A percentile compares a stretch with the other conserved stretches of the same genome.
Evolutionary conservation across 768 basidiomycete genomes (phyloP).

Genomic region (Multifurca ochricompacta): DNA sequence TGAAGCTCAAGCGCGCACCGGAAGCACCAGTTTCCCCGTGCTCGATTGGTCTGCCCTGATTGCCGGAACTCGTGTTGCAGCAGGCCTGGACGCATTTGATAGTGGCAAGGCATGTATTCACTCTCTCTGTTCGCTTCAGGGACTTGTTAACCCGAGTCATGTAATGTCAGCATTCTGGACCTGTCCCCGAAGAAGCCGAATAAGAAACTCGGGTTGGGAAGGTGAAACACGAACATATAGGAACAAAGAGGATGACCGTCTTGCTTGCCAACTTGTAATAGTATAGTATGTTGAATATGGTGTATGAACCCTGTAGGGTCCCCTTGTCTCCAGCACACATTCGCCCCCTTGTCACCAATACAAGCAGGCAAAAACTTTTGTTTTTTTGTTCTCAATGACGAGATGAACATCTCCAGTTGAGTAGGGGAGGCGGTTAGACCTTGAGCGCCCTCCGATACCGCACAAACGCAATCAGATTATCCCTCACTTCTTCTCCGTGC

Average conservation of each 20-base stretch:
- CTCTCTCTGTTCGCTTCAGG: neutral
- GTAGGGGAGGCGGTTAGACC: constrained; percentile 27
- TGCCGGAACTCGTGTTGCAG: constrained; percentile 67
- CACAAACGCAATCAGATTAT: constrained; percentile 70
- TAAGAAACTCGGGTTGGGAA: neutral
- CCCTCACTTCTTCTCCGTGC: constrained; percentile 68
- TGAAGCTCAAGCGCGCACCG: constrained; percentile 35
- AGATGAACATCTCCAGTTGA: neutral
- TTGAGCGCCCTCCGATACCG: constrained; percentile 57
- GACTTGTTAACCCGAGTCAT: neutral
- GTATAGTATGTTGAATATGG: neutral
- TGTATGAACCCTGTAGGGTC: neutral
- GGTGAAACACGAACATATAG: neutral
- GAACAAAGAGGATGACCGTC: neutral
- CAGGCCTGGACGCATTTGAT: constrained; percentile 50
- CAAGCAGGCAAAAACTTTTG: neutral
- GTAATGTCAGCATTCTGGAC: constrained; percentile 1
- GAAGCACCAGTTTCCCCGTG: constrained; percentile 44
- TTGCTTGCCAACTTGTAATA: neutral
- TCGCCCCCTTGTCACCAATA: neutral
- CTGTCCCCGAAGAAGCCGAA: constrained; percentile 11
- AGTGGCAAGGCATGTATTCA: constrained; percentile 27
- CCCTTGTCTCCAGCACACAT: neutral
- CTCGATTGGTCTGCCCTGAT: constrained; percentile 83
- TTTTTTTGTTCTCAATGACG: neutral